These are phyloP conservation scores for Melaleuca alternifolia DNA, from an alignment of 345 rosid species.

Conservation along the genomic window DNA sequence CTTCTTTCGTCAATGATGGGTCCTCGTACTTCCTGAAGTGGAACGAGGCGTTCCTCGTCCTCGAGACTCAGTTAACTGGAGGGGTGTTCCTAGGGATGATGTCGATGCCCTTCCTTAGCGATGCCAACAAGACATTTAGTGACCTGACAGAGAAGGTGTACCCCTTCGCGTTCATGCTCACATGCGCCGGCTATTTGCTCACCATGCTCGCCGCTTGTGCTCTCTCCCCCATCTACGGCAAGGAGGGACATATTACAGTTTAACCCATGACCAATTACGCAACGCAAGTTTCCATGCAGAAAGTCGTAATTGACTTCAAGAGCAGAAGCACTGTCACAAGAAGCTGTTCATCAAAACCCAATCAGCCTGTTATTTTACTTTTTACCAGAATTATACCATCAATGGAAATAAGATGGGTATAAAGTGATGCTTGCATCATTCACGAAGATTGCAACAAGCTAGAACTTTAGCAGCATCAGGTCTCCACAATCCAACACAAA, in stretches of 20 bases:
- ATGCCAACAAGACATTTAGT: conserved; percentile 56
- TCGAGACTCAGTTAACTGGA: conserved; percentile 87
- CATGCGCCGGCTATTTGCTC: conserved; percentile 57
- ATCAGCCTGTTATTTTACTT: not conserved
- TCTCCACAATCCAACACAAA: not conserved
- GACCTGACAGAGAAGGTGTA: conserved; percentile 42
- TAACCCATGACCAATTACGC: too few species aligned
- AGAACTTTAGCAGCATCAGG: not conserved
- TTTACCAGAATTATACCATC: not conserved
- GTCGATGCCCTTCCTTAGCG: conserved; percentile 78
- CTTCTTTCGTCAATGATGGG: conserved; percentile 54
- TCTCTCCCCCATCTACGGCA: conserved; percentile 36
- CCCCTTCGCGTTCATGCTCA: conserved; percentile 88
- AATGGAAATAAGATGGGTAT: not conserved
- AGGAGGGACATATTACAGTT: not conserved
- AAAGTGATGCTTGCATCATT: not conserved
- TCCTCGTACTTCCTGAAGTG: conserved; percentile 77
- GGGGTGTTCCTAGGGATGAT: conserved; percentile 85
- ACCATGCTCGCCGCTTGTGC: conserved; percentile 69
- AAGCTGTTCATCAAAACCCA: not conserved
- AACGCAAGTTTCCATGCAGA: not conserved
- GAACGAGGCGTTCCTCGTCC: conserved; percentile 66
- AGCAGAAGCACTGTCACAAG: not conserved
- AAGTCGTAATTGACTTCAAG: not conserved
- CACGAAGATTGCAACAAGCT: not conserved